Evolutionary conservation across 2,329 filamentous ascomycete genomes (phyloP).

Genomic region (Arthrobotrys sinensis): DNA sequence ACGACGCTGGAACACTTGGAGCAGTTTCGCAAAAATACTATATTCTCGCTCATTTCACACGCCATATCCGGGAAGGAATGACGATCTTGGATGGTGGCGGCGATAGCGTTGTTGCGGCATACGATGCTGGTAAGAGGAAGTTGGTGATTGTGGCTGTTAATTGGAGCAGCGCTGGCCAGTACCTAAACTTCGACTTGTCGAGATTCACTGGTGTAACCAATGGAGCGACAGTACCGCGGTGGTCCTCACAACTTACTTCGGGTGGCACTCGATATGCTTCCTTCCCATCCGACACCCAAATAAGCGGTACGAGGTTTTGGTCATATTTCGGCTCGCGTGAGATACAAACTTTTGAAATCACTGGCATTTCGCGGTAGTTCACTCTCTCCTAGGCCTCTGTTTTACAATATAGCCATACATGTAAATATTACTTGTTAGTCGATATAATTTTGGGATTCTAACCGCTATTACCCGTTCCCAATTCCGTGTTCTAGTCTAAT

Average conservation of each 20-base stretch:
- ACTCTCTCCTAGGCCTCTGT: not conserved
- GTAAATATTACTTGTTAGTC: not conserved
- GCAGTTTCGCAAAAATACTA: conserved; percentile 68
- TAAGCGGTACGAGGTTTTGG: conserved; percentile 67
- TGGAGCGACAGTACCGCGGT: conserved; percentile 66
- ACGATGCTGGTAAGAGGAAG: conserved; percentile 66
- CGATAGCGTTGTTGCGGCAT: conserved; percentile 68
- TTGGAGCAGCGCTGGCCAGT: conserved; percentile 66
- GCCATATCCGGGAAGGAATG: conserved; percentile 69
- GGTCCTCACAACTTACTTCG: conserved; percentile 67
- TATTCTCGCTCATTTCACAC: conserved; percentile 68
- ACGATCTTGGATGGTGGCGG: conserved; percentile 67
- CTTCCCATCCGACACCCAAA: conserved; percentile 65
- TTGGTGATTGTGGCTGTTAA: conserved; percentile 69
- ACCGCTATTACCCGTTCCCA: no score
- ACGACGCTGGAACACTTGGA: conserved; percentile 66
- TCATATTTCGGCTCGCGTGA: conserved; percentile 66
- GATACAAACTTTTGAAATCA: conserved; percentile 68
- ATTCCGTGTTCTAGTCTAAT: no score
- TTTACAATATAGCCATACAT: not conserved
- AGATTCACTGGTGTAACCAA: conserved; percentile 65
- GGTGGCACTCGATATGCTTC: conserved; percentile 66
- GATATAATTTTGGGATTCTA: no score
- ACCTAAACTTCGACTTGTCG: conserved; percentile 68
- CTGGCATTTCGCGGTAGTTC: conserved; percentile 22